Base-by-base conservation (phyloP, 768 basidiomycete species). In the Kwoniella bestiolae region DNA sequence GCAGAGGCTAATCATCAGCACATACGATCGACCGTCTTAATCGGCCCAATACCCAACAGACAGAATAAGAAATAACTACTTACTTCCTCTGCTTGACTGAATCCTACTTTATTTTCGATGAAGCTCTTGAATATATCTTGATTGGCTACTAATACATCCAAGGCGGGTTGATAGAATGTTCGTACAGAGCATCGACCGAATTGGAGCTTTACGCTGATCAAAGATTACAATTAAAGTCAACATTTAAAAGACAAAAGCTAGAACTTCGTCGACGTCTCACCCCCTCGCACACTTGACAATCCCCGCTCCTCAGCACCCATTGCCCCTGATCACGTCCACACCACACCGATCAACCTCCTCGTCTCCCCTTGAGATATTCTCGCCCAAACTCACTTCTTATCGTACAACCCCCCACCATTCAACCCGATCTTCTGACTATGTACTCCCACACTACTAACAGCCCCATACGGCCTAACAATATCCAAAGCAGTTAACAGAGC, bases 381-480 rank as follows among this genome's bases (percentile, higher is more conserved):
- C 7, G 18, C 38, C 12, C 12, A 41, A 57, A 61, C 78, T 61
- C 60, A 76, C 79, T 75, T 80, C 60, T 80, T 80, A n/a, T 38
- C 61, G 45, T 80, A 80, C 41, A 77, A 38, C 5, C 31, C 21
- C 8, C 67, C 62, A 1, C 79, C 79, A 3, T 57, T 50, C n/a
- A 81, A 35, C 3, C 28, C 69, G 23, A 80, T 47, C 0, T 62
- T 47, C 32, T 70, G 55, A 32, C 63, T 68, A 61, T 79, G 77
- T 3, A 80, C 72, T 3, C 81, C 81, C 45, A 76, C 70, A 25
- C 67, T 70, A 26, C 70, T 71, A 52, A 82, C 70, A 26, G 72
- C 76, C 2, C 79, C 80, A 41, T 61, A 77, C 16, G 76, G 76
- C 26, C 82, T 67, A 12, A 79, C 67, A 12, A 82, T 69, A 18